phyloP scores from a whole-genome alignment of 2,329 filamentous ascomycete species.

The Calonectria multiphialidica region DNA sequence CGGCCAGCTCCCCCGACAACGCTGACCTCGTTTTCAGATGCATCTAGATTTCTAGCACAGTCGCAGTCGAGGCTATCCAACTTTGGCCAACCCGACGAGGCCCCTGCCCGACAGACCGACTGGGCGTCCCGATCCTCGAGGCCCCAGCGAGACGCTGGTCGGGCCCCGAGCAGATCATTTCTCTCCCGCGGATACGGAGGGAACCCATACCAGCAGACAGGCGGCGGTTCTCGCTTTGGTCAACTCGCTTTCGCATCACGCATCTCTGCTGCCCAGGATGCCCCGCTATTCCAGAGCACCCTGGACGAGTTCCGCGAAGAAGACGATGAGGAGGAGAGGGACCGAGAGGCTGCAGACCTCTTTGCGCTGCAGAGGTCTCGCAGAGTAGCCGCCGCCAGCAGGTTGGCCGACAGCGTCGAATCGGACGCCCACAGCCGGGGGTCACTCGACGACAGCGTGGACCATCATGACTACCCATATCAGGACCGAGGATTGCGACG shows the following conservation, averaged over 20 bases:
- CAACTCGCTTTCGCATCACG: constrained; percentile 80
- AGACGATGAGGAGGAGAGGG: constrained; percentile 91
- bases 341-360: constrained; percentile 92
- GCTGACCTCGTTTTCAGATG: constrained; percentile 71
- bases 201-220: constrained; percentile 88
- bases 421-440: constrained; percentile 67
- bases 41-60: constrained; percentile 95
- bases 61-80: constrained; percentile 90
- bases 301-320: constrained; percentile 92
- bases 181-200: constrained; percentile 63
- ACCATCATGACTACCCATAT: constrained; percentile 49
- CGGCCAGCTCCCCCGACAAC: background rate
- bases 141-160: constrained; percentile 47
- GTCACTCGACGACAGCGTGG: constrained; percentile 50
- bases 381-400: constrained; percentile 86
- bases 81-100: constrained; percentile 70
- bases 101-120: constrained; percentile 45
- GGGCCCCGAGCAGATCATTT: constrained; percentile 55
- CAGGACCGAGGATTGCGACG: constrained; percentile 61
- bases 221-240: constrained; percentile 79
- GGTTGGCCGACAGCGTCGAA: constrained; percentile 87
- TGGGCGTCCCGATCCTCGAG: constrained; percentile 51
- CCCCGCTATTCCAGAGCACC: constrained; percentile 94
- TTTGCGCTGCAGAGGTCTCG: constrained; percentile 92
- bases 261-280: constrained; percentile 78